Percentiles rank a stretch among this genome's conserved stretches.
These are phyloP conservation scores for Trypanosoma boissoni DNA, from an alignment of 208 protist species.

Conservation along the genomic window DNA sequence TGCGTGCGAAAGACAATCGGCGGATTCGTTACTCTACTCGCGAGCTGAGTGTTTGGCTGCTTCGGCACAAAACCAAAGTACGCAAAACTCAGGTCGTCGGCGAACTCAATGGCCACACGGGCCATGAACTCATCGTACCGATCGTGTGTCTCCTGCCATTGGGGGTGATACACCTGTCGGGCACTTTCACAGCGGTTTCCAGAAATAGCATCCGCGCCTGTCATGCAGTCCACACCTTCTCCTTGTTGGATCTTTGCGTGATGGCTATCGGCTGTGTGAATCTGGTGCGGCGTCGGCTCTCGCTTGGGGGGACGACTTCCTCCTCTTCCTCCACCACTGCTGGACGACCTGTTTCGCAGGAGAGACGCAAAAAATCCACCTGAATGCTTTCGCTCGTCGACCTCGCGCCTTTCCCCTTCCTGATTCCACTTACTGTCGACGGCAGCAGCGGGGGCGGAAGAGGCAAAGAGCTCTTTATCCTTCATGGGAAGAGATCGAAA, in stretches of 20 bases:
- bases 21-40: constrained; percentile 21
- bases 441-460: not conserved
- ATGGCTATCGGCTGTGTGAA: no score
- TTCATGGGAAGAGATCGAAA: constrained; percentile 11
- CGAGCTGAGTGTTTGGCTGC: not conserved
- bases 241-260: no score
- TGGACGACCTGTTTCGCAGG: no score
- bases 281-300: no score
- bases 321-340: no score
- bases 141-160: not conserved
- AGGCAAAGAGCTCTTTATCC: not conserved
- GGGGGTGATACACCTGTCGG: not conserved
- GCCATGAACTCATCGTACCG: constrained; percentile 20
- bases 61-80: constrained; percentile 37
- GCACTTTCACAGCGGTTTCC: not conserved
- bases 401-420: not conserved
- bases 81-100: constrained; percentile 8
- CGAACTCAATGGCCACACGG: not conserved
- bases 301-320: no score
- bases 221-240: no score
- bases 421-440: not conserved
- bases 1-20: constrained; percentile 42
- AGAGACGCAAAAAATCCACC: no score
- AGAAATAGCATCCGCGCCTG: no score
- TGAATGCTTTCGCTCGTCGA: no score